Conservation (phyloP, 163 green algal species). For the Chlamydomonas reinhardtii region DNA sequence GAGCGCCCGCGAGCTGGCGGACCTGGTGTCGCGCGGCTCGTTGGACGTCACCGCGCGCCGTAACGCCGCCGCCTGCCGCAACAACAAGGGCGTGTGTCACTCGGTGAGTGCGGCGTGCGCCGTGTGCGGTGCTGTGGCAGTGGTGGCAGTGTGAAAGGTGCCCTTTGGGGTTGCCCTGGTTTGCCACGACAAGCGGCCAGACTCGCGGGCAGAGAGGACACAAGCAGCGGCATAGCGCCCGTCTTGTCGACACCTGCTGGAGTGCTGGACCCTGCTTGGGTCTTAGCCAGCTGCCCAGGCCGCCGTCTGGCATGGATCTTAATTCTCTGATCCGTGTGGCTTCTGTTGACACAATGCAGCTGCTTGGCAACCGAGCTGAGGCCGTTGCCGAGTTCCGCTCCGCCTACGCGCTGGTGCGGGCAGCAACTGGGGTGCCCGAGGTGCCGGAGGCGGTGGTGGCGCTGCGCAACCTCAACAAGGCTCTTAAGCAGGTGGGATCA, state of each 20-base stretch:
- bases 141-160: too few species aligned
- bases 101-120: slow-evolving; percentile 13
- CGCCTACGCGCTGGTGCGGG: slow-evolving; percentile 15
- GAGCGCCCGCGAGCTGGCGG: slow-evolving; percentile 29
- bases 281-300: too few species aligned
- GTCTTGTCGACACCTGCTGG: too few species aligned
- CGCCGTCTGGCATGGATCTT: too few species aligned
- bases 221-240: too few species aligned
- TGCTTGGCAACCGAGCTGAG: slow-evolving; percentile 31
- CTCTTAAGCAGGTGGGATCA: slow-evolving; percentile 41
- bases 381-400: slow-evolving; percentile 33
- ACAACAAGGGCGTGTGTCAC: slow-evolving; percentile 55
- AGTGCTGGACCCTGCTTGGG: too few species aligned
- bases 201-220: too few species aligned
- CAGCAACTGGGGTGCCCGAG: slow-evolving; percentile 9
- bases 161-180: too few species aligned
- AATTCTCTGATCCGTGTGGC: too few species aligned
- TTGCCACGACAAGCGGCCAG: too few species aligned
- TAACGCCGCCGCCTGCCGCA: slow-evolving; percentile 55
- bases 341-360: background rate
- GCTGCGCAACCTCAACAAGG: slow-evolving; percentile 42
- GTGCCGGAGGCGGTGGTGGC: slow-evolving; percentile 46
- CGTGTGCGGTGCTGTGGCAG: background rate
- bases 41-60: slow-evolving; percentile 33
- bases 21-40: slow-evolving; percentile 34